phyloP scores from a whole-genome alignment of 2,329 filamentous ascomycete genomes.

The Metarhizium humberi region DNA sequence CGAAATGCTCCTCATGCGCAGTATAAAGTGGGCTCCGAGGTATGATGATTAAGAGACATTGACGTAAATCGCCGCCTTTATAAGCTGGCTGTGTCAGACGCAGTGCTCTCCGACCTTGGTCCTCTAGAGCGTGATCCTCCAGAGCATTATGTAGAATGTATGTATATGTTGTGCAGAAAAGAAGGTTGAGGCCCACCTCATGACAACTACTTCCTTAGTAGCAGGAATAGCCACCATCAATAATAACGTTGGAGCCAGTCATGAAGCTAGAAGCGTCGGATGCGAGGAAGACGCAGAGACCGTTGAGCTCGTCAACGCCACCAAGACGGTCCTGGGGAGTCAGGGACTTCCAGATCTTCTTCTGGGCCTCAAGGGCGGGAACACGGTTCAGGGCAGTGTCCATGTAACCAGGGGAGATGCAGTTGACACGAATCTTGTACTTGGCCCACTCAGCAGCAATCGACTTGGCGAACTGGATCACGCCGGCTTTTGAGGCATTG shows the following conservation, averaged over 20 bases:
- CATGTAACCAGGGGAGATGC: conserved; percentile 80
- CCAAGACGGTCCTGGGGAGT: conserved; percentile 68
- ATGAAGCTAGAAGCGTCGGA: conserved; percentile 66
- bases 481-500: conserved; percentile 75
- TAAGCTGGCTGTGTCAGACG: background rate
- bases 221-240: conserved; percentile 61
- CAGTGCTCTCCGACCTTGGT: background rate
- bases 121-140: background rate
- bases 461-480: conserved; percentile 70
- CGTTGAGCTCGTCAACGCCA: conserved; percentile 67
- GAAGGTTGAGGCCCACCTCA: background rate
- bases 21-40: background rate
- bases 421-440: conserved; percentile 73
- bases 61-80: background rate
- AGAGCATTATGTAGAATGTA: background rate
- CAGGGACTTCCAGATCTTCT: conserved; percentile 68
- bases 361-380: conserved; percentile 68
- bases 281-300: conserved; percentile 66
- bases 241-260: conserved; percentile 66
- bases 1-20: background rate
- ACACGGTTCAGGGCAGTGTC: conserved; percentile 75
- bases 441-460: conserved; percentile 80
- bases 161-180: background rate
- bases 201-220: conserved; percentile 32
- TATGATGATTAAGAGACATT: background rate